Evolutionary conservation across 805 yeast species (phyloP).

Genomic region (Candida pseudoglaebosa): DNA sequence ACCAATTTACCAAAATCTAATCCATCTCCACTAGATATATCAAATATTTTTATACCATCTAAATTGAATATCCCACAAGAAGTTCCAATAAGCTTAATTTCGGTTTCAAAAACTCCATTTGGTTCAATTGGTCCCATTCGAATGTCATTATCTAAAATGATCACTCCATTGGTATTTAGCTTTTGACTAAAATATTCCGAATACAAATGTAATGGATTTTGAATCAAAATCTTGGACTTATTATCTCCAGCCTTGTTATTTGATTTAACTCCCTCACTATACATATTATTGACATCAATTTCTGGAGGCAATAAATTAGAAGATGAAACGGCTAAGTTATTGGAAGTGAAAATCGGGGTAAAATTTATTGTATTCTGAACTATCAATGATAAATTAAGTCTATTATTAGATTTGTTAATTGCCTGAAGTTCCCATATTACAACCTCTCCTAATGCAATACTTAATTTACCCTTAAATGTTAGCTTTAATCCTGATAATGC

Average conservation of each 20-base stretch:
- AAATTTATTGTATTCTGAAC: constrained; percentile 24
- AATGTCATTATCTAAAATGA: constrained; percentile 63
- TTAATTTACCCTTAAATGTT: constrained; percentile 60
- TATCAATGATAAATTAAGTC: constrained; percentile 49
- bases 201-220: constrained; percentile 21
- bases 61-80: constrained; percentile 62
- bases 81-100: constrained; percentile 55
- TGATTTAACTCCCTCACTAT: constrained; percentile 5
- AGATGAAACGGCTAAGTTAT: constrained; percentile 10
- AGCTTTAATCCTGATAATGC: constrained; percentile 35
- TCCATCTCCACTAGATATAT: constrained; percentile 59
- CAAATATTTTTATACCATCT: constrained; percentile 63
- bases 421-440: constrained; percentile 65
- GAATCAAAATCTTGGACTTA: constrained; percentile 10
- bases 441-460: constrained; percentile 55
- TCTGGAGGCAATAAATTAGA: constrained; percentile 14
- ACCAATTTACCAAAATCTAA: constrained; percentile 67
- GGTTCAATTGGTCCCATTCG: constrained; percentile 60
- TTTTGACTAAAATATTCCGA: constrained; percentile 34
- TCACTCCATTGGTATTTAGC: constrained; percentile 50
- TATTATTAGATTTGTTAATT: constrained; percentile 52
- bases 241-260: constrained; percentile 7
- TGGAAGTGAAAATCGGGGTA: constrained; percentile 19
- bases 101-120: constrained; percentile 61
- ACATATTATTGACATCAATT: constrained; percentile 5